These are phyloP conservation scores for Ballota nigra DNA, from an alignment of 257 asterid genomes.

Conservation along the genomic window DNA sequence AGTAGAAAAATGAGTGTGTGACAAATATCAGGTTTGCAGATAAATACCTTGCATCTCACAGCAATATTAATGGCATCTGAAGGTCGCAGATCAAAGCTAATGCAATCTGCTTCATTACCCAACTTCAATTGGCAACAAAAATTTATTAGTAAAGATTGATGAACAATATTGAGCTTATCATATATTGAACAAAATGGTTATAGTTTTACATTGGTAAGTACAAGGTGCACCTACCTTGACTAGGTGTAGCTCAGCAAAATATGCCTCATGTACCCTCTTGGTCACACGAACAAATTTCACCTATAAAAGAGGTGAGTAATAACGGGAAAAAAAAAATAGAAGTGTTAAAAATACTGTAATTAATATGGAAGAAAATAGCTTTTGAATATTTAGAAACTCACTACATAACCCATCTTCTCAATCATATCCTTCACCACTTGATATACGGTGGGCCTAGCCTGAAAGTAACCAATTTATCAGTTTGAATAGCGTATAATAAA, in stretches of 20 bases:
- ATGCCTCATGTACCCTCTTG: constrained; percentile 94
- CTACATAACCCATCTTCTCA: constrained; percentile 91
- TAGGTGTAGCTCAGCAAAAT: constrained; percentile 74
- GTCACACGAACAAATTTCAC: constrained; percentile 91
- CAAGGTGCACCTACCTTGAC: constrained; percentile 42
- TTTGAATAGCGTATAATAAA: background rate
- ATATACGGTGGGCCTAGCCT: constrained; percentile 96
- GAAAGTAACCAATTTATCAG: constrained; percentile 24
- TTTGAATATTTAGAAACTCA: constrained; percentile 30
- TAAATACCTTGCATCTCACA: constrained; percentile 90
- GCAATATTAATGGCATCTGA: constrained; percentile 98
- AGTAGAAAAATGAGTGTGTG: background rate
- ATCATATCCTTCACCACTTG: constrained; percentile 90
- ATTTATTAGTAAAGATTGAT: background rate
- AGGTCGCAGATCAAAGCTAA: constrained; percentile 87
- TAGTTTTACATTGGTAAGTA: background rate
- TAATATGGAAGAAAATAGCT: background rate
- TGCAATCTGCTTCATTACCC: constrained; percentile 59
- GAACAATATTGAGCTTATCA: background rate
- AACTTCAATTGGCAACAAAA: constrained; percentile 36
- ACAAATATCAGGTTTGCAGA: background rate
- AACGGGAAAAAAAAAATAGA: background rate
- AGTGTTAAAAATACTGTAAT: background rate
- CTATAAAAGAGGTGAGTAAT: constrained; percentile 31
- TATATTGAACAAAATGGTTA: background rate